Base-by-base conservation (phyloP, 2,329 filamentous ascomycete species). In the Botrytis fragariae region DNA sequence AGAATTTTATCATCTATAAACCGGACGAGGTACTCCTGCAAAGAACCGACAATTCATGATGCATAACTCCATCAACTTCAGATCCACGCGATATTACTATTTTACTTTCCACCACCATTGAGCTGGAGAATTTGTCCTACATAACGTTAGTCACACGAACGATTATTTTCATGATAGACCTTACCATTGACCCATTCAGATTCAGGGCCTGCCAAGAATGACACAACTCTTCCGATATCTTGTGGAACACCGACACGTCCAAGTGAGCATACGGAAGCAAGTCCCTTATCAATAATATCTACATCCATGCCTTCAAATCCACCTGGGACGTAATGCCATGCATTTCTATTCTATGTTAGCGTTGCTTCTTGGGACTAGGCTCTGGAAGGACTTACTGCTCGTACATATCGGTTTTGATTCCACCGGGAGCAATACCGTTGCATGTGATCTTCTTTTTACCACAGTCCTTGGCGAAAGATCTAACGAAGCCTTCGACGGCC, bases 401-500 rank as follows among this genome's bases (percentile, higher is more conserved):
- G 88, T 89, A 92, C 89, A 92, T 92, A 0, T 85, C 83, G 0
- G 89, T 91, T 2, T 87, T 89, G 1, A 92, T 88, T 61, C 92
- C 90, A 0, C 91, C 91, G 0, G 90, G 90, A 0, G 89, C 90
- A 77, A 92, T 92, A 0, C 87, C 86, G 76, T 92, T 92, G 32
- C 87, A 89, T 0, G 88, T 91, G 79, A 93, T 92, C 73, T 88
- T 84, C 78, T 92, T 86, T 64, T 82, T 81, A 0, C 90, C 90
- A 70, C 85, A 86, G 82, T 91, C 77, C 22, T 75, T 65, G 4
- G 92, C 90, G 82, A 94, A 92, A 77, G 87, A 89, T 81, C 92
- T 91, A 77, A 91, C 90, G 82, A 94, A 92, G 22, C 90, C 91
- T 82, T 93, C 92, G 73, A 94, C 89, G 48, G 92, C 89, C 75